Conservation (phyloP, 2,329 filamentous ascomycete species). For the Didymella segeticola region DNA sequence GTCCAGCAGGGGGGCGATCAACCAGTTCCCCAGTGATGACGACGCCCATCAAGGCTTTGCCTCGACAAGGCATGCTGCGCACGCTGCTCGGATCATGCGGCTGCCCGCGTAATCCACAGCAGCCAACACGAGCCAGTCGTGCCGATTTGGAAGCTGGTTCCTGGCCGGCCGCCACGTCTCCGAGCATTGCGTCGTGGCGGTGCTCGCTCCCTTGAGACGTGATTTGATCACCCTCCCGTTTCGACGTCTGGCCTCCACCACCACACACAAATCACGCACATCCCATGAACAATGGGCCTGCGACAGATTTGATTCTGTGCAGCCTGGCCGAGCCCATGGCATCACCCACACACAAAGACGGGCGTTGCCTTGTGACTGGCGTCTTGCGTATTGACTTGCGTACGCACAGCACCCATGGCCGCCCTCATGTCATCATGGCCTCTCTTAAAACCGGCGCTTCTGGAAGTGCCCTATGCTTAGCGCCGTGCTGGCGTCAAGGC, state of each 20-base stretch:
- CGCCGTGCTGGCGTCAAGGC: neutral
- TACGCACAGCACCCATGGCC: constrained; percentile 5
- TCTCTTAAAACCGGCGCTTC: constrained; percentile 17
- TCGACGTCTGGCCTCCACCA: neutral
- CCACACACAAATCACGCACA: neutral
- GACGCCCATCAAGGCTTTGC: constrained; percentile 11
- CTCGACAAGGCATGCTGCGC: neutral
- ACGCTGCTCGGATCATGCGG: constrained; percentile 14
- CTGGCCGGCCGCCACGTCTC: too few relatives aligned
- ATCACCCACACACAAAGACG: neutral
- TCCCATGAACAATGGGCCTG: neutral
- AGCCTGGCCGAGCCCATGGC: neutral
- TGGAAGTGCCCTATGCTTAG: neutral
- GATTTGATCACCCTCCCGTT: neutral
- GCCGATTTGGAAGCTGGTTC: constrained; percentile 1
- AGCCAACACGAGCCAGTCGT: neutral
- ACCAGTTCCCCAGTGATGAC: constrained; percentile 15
- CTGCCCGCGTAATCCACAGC: constrained; percentile 4
- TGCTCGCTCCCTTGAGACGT: constrained; percentile 14
- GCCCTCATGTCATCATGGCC: constrained; percentile 14
- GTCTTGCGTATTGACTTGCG: constrained; percentile 11
- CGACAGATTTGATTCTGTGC: constrained; percentile 1
- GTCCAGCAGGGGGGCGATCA: constrained; percentile 6
- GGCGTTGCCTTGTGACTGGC: constrained; percentile 7
- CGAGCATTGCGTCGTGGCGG: constrained; percentile 16